Conservation (phyloP, 768 basidiomycete genomes). For the Boletus edulis region DNA sequence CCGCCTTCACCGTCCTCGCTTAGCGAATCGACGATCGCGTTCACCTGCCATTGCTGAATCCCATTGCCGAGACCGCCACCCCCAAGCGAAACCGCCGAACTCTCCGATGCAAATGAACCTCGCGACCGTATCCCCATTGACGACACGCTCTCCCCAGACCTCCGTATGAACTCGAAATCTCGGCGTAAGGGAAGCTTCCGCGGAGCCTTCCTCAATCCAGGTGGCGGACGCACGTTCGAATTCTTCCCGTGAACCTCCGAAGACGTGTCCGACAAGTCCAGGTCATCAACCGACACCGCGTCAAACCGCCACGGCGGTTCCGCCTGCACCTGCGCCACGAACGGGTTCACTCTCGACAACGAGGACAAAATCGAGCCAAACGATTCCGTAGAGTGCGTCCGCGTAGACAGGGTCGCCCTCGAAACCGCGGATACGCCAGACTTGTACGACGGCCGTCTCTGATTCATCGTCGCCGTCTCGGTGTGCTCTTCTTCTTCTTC, state of each 20-base stretch:
- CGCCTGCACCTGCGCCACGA: conserved; percentile 34
- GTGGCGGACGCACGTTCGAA: conserved; percentile 38
- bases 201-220: conserved; percentile 52
- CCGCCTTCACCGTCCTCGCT: conserved; percentile 75
- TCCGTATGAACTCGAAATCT: conserved; percentile 77
- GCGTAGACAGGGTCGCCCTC: conserved; percentile 18
- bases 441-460: conserved; percentile 19
- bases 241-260: conserved; percentile 45
- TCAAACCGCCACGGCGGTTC: conserved; percentile 61
- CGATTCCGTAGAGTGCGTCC: conserved; percentile 34
- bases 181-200: conserved; percentile 70
- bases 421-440: conserved; percentile 22
- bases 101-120: conserved; percentile 54
- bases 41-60: conserved; percentile 82
- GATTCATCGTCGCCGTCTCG: conserved; percentile 16
- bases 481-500: conserved; percentile 29
- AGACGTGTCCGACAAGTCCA: conserved; percentile 77
- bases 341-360: conserved; percentile 27
- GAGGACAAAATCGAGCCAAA: conserved; percentile 34
- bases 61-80: conserved; percentile 36
- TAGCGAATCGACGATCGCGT: conserved; percentile 70
- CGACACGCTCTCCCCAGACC: conserved; percentile 69
- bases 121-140: conserved; percentile 74
- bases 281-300: conserved; percentile 74
- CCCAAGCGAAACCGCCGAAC: conserved; percentile 33